Percentiles rank a stretch among this genome's conserved stretches.
Conservation (phyloP, 306 rosid species). For the Sicyos baderoa region DNA sequence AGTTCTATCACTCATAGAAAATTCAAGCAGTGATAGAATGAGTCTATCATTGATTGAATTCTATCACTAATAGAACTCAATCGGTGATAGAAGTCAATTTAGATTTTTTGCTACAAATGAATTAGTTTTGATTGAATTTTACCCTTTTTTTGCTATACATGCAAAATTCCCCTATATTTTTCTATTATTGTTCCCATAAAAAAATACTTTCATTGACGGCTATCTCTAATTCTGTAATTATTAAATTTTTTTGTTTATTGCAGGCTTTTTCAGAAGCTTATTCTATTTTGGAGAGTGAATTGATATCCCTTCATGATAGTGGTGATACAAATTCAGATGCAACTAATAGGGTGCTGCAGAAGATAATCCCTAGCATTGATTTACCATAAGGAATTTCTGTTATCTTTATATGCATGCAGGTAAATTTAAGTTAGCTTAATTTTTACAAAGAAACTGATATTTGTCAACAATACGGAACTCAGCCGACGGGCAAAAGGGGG, state of each 20-base stretch:
- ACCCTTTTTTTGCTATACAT: too few species aligned
- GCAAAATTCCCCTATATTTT: too few species aligned
- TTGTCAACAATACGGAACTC: not conserved
- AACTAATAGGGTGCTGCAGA: constrained; percentile 47
- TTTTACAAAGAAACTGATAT: too few species aligned
- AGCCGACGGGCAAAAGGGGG: not conserved
- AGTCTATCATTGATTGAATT: too few species aligned
- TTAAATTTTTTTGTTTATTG: constrained; percentile 23
- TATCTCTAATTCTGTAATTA: not conserved
- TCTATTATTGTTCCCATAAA: not conserved
- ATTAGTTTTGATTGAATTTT: too few species aligned
- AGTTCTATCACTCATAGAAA: too few species aligned
- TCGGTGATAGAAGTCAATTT: too few species aligned
- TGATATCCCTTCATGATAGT: constrained; percentile 36
- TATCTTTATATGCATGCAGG: constrained; percentile 29
- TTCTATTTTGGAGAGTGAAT: constrained; percentile 61
- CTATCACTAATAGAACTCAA: too few species aligned
- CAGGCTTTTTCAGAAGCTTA: constrained; percentile 90
- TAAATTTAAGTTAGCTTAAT: constrained; percentile 26
- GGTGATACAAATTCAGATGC: constrained; percentile 42
- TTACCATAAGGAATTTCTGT: constrained; percentile 35
- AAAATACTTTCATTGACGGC: not conserved
- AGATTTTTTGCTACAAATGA: too few species aligned
- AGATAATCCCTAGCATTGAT: constrained; percentile 68
- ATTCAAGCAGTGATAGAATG: too few species aligned